Evolutionary conservation across 108 stramenopile genomes (phyloP).

Genomic region (Skeletonema marinoi): DNA sequence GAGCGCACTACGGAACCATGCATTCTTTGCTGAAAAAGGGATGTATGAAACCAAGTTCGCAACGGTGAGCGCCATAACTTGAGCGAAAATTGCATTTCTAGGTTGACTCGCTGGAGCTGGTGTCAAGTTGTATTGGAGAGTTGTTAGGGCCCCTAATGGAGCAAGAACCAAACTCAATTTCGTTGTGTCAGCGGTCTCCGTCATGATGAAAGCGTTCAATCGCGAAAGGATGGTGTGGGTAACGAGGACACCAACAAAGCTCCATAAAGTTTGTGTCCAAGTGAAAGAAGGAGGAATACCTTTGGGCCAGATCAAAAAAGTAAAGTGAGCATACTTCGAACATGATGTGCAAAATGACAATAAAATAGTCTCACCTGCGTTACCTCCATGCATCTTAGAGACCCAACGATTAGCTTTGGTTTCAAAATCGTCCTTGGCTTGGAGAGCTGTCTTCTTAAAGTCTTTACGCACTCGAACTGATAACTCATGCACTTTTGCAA

Average conservation of each 20-base stretch:
- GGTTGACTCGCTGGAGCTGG: slow-evolving; percentile 68
- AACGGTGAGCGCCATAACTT: slow-evolving; percentile 29
- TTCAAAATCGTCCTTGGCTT: slow-evolving; percentile 2
- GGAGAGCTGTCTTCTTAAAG: not conserved
- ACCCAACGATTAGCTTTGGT: slow-evolving; percentile 5
- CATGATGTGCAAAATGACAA: not conserved
- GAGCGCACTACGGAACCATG: slow-evolving; percentile 38
- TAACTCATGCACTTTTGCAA: not conserved
- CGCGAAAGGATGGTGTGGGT: slow-evolving; percentile 29
- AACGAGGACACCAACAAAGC: slow-evolving; percentile 35
- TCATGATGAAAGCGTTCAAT: slow-evolving; percentile 13
- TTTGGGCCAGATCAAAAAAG: slow-evolving; percentile 12
- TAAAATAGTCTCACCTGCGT: not conserved
- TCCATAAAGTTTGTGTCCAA: slow-evolving; percentile 31
- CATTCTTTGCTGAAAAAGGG: slow-evolving; percentile 12
- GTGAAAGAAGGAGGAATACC: slow-evolving; percentile 42
- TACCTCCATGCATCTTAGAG: slow-evolving; percentile 24
- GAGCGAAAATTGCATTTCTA: slow-evolving; percentile 50
- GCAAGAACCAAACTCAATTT: slow-evolving; percentile 15
- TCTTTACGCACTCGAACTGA: not conserved
- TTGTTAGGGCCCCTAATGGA: slow-evolving; percentile 62
- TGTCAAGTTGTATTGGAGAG: slow-evolving; percentile 59
- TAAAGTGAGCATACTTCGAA: not conserved
- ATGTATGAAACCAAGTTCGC: slow-evolving; percentile 29
- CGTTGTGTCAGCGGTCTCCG: slow-evolving; percentile 8